Percentiles rank a stretch among this genome's conserved stretches.
phyloP scores from a whole-genome alignment of 352 stramenopile genomes.

The Phytophthora chlamydospora region DNA sequence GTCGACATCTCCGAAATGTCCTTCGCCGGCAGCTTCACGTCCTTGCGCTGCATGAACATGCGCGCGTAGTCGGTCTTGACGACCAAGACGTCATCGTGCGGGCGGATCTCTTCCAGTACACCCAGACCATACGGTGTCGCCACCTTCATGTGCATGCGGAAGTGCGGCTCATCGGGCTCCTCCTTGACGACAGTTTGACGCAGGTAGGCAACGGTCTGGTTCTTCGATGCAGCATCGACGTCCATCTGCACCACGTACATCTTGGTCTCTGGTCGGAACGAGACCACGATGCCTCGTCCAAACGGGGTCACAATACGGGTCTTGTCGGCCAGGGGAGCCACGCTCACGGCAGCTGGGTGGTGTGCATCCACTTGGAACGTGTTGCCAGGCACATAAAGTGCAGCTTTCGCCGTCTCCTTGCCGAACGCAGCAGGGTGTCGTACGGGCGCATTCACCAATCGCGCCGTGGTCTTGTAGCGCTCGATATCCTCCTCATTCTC shows the following conservation, averaged over 20 bases:
- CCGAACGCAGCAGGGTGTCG: constrained; percentile 80
- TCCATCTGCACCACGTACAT: constrained; percentile 87
- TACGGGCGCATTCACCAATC: constrained; percentile 48
- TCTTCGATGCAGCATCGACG: constrained; percentile 60
- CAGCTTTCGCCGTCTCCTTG: constrained; percentile 46
- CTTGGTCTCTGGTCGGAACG: constrained; percentile 72
- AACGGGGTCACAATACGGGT: constrained; percentile 78
- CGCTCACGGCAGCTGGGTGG: constrained; percentile 68
- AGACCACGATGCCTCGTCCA: constrained; percentile 70
- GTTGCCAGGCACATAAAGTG: constrained; percentile 81
- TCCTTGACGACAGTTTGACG: constrained; percentile 70
- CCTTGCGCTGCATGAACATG: constrained; percentile 85
- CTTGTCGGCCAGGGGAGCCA: constrained; percentile 75
- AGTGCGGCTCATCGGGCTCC: constrained; percentile 62
- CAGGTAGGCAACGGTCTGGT: constrained; percentile 71
- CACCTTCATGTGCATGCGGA: constrained; percentile 85
- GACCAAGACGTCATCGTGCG: constrained; percentile 67
- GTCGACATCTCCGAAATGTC: constrained; percentile 75
- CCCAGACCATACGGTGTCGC: constrained; percentile 74
- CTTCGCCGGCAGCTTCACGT: constrained; percentile 71
- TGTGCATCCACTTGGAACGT: constrained; percentile 67
- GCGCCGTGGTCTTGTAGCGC: constrained; percentile 60
- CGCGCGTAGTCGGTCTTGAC: constrained; percentile 68
- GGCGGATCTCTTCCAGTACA: constrained; percentile 69
- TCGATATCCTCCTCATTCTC: constrained; percentile 75